Evolutionary conservation across 441 rosid species (phyloP), one percentile per base, ranked within the genome.

Genomic region (Pelargonium myrrhifolium): DNA sequence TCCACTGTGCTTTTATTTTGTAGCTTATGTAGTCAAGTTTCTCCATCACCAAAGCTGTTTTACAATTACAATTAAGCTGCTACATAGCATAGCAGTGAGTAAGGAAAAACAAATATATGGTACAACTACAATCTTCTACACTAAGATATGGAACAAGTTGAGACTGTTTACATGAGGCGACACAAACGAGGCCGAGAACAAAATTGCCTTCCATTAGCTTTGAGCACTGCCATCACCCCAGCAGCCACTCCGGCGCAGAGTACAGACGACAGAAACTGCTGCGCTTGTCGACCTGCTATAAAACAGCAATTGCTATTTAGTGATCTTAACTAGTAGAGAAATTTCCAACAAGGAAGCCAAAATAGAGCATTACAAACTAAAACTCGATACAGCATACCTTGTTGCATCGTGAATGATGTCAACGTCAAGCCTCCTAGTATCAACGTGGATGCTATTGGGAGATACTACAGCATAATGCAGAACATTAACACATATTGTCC

Each of bases 161-260:
- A 65, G 20, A 71, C 49, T 15, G 42, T 51, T 83, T 83, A 82
- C 64, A 83, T 72, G 47, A 91, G 91, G 62, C 89, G 85, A 65
- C 99, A 91, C 74, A 94, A 79, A 70, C 99, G 96, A 72, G 97
- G 99, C 77, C 88, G 84, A 9, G 91, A 88, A 73, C 97, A 91
- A 75, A 91, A 81, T 68, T 94, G 92, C 72, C 93, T 84, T 61
- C 99, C 96, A 65, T 91, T 93, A 21, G 87, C 88, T 68, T 87
- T 93, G 37, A 86, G 84, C 69, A 88, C 62, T 0, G 99, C 97
- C 80, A 89, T 74, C 5, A 83, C 89, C 43, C 97, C 97, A 43
- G 97, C 96, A 71, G 93, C 78, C 74, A 89, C 82, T 65, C 97
- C 96, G 5, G 96, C 97, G 84, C 89, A 88, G 17, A 89, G 64